Evolutionary conservation across 495 filamentous ascomycete species (phyloP).

Genomic region (Aspergillus taichungensis): DNA sequence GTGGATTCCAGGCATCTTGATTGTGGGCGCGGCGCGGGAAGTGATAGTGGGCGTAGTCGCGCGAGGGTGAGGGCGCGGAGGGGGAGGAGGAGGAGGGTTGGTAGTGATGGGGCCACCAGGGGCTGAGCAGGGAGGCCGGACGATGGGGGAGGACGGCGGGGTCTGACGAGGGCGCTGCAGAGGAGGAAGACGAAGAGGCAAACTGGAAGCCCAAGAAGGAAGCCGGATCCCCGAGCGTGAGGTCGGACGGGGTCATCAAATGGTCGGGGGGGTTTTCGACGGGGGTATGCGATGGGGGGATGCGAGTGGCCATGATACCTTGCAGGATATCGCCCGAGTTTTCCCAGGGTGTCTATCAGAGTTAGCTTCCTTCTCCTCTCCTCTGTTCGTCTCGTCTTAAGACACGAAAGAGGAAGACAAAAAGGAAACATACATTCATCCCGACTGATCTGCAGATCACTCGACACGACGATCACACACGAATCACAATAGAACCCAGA

Average conservation of each 20-base stretch:
- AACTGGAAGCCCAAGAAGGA: constrained; percentile 27
- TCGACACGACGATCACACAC: too few species aligned
- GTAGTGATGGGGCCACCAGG: constrained; percentile 7
- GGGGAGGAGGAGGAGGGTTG: constrained; percentile 11
- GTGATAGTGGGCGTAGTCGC: constrained; percentile 19
- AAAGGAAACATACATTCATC: constrained; percentile 6
- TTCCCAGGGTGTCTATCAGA: constrained; percentile 17
- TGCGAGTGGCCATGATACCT: constrained; percentile 23
- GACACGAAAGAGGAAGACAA: neutral
- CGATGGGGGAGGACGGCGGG: constrained; percentile 12
- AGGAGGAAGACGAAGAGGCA: neutral
- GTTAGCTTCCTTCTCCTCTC: neutral
- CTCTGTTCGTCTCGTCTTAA: neutral
- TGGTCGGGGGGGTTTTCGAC: constrained; percentile 9
- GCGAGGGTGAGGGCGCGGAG: constrained; percentile 11
- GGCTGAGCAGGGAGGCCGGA: constrained; percentile 14
- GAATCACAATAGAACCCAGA: too few species aligned
- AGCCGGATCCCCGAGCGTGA: constrained; percentile 18
- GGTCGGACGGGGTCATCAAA: constrained; percentile 8
- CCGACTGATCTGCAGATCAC: neutral
- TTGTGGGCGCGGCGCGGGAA: constrained; percentile 15
- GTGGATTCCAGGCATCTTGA: constrained; percentile 34
- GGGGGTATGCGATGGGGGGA: constrained; percentile 9
- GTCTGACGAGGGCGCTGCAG: constrained; percentile 1
- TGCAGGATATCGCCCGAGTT: constrained; percentile 28